Base-by-base conservation (phyloP, 1,284 basidiomycete genomes). In the Rhodotorula sp. region DNA sequence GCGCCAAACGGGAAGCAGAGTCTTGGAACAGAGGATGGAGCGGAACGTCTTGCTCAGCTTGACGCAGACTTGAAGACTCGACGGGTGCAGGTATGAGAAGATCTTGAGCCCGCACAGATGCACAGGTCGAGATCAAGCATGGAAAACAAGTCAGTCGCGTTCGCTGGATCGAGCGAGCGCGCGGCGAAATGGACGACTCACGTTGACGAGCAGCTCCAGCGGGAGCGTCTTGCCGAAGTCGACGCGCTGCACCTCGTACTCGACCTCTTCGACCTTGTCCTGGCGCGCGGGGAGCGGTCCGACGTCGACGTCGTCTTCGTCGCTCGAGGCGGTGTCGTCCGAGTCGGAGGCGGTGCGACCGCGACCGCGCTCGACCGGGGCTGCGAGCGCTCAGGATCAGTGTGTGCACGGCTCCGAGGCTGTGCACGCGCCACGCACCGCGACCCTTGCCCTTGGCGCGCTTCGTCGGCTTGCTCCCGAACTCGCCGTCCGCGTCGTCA, bases 71-170 rank as follows among this genome's bases (percentile, higher is more conserved):
- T 34, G 49, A 12, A 67, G 66, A 34, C 53, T 49, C 7, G 7
- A 23, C 3, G 66, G 60, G 19, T 19, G 8, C 48, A 67, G 66
- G 60, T 67, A 55, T 9, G 53, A 50, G 66, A 56, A 42, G 41
- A 67, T 52, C 66, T 67, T 34, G 34, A 34, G 34, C 34, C 34
- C 34, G 34, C 34, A 34, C 34, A 34, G 34, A 34, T 34, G 34
- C 34, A 34, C 34, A 34, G 34, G 5, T 34, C 34, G 34, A 34
- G 34, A 34, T 5, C 34, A 34, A 34, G 34, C 34, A 5, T 34
- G 34, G 34, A 34, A 34, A 34, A 3, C 34, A 34, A 5, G 34
- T 34, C 34, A 34, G 34, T 34, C 34, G 34, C 34, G 34, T 34
- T 34, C 34, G 34, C 34, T 34, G 34, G 25, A 19, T n/a, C 21